Evolutionary conservation across 2,329 filamentous ascomycete genomes (phyloP).

Genomic region (Diaporthe destruens): DNA sequence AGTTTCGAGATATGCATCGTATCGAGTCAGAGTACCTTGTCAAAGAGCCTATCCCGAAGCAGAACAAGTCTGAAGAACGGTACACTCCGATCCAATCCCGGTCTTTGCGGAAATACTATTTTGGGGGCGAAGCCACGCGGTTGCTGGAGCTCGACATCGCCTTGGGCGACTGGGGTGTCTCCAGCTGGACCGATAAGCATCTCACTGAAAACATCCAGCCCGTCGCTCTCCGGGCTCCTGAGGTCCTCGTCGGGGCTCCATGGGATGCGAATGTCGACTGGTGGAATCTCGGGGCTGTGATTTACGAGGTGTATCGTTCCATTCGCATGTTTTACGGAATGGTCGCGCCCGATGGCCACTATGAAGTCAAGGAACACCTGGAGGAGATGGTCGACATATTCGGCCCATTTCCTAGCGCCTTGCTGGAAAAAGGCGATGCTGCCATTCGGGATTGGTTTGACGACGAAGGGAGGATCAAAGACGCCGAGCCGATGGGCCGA

Average conservation of each 20-base stretch:
- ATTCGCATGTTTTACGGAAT: slow-evolving; percentile 18
- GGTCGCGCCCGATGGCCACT: background rate
- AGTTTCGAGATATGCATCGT: slow-evolving; percentile 43
- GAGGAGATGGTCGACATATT: slow-evolving; percentile 19
- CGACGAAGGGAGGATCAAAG: slow-evolving; percentile 10
- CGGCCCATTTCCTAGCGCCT: slow-evolving; percentile 9
- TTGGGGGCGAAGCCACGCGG: slow-evolving; percentile 23
- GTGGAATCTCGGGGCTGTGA: slow-evolving; percentile 46
- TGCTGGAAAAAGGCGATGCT: slow-evolving; percentile 21
- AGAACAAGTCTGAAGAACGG: slow-evolving; percentile 6
- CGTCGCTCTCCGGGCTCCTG: slow-evolving; percentile 46
- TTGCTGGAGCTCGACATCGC: slow-evolving; percentile 42
- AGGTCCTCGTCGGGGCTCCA: slow-evolving; percentile 45
- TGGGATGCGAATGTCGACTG: slow-evolving; percentile 44
- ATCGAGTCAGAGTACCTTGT: slow-evolving; percentile 42
- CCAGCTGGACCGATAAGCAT: slow-evolving; percentile 44
- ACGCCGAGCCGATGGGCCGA: background rate
- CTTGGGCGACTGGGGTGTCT: slow-evolving; percentile 45
- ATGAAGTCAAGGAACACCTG: slow-evolving; percentile 23
- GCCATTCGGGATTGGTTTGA: slow-evolving; percentile 9
- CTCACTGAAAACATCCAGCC: slow-evolving; percentile 44
- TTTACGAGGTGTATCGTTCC: slow-evolving; percentile 40
- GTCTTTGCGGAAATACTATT: background rate
- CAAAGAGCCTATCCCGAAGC: slow-evolving; percentile 9
- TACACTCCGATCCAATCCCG: slow-evolving; percentile 17